These are phyloP conservation scores for Tulasnella sp. DNA, from an alignment of 768 basidiomycete genomes.

Conservation along the genomic window DNA sequence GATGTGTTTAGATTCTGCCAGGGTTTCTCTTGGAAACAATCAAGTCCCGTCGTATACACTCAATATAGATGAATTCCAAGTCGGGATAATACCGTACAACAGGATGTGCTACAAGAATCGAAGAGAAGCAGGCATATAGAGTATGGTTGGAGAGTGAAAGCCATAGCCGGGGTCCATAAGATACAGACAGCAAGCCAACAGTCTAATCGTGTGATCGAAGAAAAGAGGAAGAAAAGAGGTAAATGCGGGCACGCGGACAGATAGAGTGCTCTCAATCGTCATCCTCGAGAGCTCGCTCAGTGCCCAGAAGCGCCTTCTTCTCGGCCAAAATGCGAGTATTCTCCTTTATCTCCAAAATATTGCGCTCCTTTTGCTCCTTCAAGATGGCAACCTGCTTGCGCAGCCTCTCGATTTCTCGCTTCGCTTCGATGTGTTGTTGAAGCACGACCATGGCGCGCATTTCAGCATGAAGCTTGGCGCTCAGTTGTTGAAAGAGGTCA, in stretches of 20 bases:
- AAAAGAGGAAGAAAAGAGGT: neutral
- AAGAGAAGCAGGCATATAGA: neutral
- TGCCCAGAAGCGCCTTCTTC: neutral
- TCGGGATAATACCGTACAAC: neutral
- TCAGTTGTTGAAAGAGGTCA: neutral
- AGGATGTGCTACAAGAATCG: neutral
- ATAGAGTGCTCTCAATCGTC: neutral
- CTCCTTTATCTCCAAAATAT: neutral
- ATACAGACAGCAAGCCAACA: neutral
- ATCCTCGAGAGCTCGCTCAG: neutral
- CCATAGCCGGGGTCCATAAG: neutral
- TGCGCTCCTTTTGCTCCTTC: neutral
- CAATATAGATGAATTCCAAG: neutral
- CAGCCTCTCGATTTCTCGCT: constrained; percentile 9
- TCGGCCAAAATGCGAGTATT: neutral
- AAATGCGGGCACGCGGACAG: neutral
- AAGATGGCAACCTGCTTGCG: neutral
- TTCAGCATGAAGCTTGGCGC: neutral
- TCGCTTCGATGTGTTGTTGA: neutral
- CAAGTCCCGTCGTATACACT: no score
- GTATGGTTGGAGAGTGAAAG: neutral
- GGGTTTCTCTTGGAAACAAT: no score
- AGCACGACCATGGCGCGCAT: neutral
- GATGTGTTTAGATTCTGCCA: neutral
- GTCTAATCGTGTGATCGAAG: neutral